phyloP scores from a whole-genome alignment of 257 asterid species.

The Solanum sparsipilum region DNA sequence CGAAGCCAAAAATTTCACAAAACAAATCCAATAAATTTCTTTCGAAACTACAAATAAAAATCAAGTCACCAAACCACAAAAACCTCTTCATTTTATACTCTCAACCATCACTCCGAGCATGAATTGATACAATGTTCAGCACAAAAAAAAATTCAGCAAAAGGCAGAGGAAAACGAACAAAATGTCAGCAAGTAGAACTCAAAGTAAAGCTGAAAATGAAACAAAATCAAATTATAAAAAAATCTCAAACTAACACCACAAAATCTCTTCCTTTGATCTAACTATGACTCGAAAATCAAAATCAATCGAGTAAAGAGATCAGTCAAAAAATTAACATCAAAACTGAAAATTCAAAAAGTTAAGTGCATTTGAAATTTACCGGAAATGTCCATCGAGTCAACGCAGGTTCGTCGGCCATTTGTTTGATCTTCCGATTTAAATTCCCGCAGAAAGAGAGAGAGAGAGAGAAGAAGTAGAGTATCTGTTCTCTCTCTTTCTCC shows the following conservation, averaged over 20 bases:
- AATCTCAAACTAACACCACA: neutral
- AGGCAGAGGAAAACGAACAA: neutral
- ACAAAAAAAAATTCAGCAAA: neutral
- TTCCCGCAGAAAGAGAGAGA: neutral
- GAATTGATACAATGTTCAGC: neutral
- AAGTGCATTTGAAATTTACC: constrained; percentile 22
- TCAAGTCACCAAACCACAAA: neutral
- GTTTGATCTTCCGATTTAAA: neutral
- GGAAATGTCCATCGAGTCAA: constrained; percentile 93
- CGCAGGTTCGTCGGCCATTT: constrained; percentile 80
- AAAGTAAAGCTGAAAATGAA: neutral
- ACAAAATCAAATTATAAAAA: neutral
- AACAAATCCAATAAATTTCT: neutral
- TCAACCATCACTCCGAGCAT: neutral
- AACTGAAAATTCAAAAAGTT: neutral
- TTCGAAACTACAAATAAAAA: neutral
- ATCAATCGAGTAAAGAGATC: neutral
- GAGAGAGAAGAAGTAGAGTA: neutral
- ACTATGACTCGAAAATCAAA: neutral
- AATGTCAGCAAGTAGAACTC: neutral
- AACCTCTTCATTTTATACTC: neutral
- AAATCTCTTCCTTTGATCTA: neutral
- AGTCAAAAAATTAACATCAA: neutral
- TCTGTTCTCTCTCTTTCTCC: neutral
- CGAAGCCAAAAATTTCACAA: neutral